Evolutionary conservation across 495 filamentous ascomycete genomes (phyloP).

Genomic region (Aspergillus sclerotioniger): DNA sequence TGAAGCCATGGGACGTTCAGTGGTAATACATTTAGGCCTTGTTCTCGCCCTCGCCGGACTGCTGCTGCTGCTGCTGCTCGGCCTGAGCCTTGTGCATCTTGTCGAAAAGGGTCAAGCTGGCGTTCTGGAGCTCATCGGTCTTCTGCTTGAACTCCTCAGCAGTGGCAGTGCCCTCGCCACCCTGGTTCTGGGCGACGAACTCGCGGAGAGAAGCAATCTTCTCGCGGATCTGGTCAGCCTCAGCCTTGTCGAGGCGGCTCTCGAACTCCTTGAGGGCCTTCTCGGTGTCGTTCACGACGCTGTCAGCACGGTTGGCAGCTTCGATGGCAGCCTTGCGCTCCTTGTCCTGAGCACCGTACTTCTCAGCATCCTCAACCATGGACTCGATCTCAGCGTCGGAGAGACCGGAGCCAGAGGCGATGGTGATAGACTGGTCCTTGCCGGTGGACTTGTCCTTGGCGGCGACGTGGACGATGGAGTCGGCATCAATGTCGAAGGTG

Average conservation of each 20-base stretch:
- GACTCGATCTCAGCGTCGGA: slow-evolving; percentile 89
- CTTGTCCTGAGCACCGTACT: slow-evolving; percentile 92
- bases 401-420: slow-evolving; percentile 96
- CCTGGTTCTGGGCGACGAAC: slow-evolving; percentile 90
- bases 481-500: slow-evolving; percentile 98
- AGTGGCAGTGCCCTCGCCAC: slow-evolving; percentile 80
- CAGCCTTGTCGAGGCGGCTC: slow-evolving; percentile 93
- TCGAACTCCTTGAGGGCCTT: slow-evolving; percentile 96
- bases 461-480: slow-evolving; percentile 97
- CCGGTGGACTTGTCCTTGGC: slow-evolving; percentile 99
- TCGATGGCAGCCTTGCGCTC: slow-evolving; percentile 95
- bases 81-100: slow-evolving; percentile 97
- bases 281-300: slow-evolving; percentile 95
- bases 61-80: slow-evolving; percentile 60
- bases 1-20: slow-evolving; percentile 10
- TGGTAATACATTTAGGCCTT: slow-evolving; percentile 60
- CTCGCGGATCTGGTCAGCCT: slow-evolving; percentile 87
- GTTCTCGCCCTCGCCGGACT: slow-evolving; percentile 68
- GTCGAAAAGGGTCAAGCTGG: slow-evolving; percentile 95
- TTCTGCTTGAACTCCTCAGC: slow-evolving; percentile 94
- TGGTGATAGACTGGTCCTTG: slow-evolving; percentile 99
- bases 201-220: slow-evolving; percentile 90
- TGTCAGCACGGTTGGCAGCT: slow-evolving; percentile 94
- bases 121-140: slow-evolving; percentile 94
- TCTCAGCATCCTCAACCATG: slow-evolving; percentile 98